Conservation (phyloP, 1,139 yeast genomes). For the Kodamaea fungicola region DNA sequence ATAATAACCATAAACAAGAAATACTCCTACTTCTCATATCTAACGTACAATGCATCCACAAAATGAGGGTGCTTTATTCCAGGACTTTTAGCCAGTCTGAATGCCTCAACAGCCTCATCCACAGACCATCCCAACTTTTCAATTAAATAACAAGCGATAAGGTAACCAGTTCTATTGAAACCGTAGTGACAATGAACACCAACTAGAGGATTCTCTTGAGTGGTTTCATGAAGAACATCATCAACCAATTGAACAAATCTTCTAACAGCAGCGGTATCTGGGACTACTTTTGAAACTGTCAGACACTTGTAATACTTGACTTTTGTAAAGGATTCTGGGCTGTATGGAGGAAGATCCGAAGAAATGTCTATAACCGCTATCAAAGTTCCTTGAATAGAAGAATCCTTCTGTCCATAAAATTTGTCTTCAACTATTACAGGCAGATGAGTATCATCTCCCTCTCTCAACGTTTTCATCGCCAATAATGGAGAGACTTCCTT, state of each 20-base stretch:
- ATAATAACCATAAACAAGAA: neutral
- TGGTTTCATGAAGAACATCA: conserved; percentile 31
- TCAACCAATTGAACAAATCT: conserved; percentile 55
- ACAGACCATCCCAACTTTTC: conserved; percentile 60
- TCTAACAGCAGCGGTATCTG: conserved; percentile 58
- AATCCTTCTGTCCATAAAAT: conserved; percentile 28
- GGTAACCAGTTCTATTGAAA: conserved; percentile 74
- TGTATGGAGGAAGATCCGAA: conserved; percentile 73
- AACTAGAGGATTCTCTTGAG: conserved; percentile 34
- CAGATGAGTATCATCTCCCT: conserved; percentile 59
- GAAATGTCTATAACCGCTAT: conserved; percentile 69
- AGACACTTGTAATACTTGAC: conserved; percentile 68
- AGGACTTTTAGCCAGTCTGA: conserved; percentile 56
- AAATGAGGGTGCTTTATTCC: conserved; percentile 81
- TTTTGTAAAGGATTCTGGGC: conserved; percentile 51
- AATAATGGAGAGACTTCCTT: conserved; percentile 47
- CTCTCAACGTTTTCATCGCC: conserved; percentile 75
- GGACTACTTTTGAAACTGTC: conserved; percentile 76
- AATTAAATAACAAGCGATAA: conserved; percentile 66
- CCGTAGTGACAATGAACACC: conserved; percentile 84
- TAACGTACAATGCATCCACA: conserved; percentile 66
- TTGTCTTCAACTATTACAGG: conserved; percentile 50
- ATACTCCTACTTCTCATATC: conserved; percentile 40
- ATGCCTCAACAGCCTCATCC: conserved; percentile 61
- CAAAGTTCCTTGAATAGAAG: conserved; percentile 31